Conservation (phyloP, 2,329 filamentous ascomycete species). For the Cytospora mali region DNA sequence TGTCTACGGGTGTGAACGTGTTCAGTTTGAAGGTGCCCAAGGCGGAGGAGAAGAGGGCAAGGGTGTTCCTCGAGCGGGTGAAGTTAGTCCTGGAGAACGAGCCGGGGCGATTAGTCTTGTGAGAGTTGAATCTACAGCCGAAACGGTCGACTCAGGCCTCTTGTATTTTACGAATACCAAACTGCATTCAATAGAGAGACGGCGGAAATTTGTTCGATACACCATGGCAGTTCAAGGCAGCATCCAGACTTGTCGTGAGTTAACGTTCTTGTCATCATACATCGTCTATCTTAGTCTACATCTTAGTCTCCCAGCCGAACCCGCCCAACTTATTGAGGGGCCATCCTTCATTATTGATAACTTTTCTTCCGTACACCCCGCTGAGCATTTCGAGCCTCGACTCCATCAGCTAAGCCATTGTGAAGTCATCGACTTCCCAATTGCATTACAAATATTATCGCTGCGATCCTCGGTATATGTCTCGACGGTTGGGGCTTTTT, state of each 20-base stretch:
- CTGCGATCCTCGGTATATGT: not conserved
- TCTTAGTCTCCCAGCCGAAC: not conserved
- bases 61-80: slow-evolving; percentile 81
- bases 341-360: not conserved
- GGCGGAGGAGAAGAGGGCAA: slow-evolving; percentile 79
- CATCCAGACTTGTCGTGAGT: not conserved
- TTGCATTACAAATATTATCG: not conserved
- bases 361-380: not conserved
- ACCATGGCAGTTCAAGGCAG: not conserved
- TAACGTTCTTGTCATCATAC: not conserved
- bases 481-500: not conserved
- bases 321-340: not conserved
- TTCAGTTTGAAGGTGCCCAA: slow-evolving; percentile 81
- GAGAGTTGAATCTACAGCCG: slow-evolving; percentile 31
- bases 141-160: not conserved
- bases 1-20: slow-evolving; percentile 64
- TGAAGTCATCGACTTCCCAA: not conserved
- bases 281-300: not conserved
- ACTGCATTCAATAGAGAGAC: slow-evolving; percentile 22
- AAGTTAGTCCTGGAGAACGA: slow-evolving; percentile 82
- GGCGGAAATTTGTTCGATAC: not conserved
- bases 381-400: not conserved
- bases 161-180: slow-evolving; percentile 21
- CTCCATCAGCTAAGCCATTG: not conserved
- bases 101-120: slow-evolving; percentile 73